A percentile compares a stretch with the other conserved stretches of the same genome.
phyloP scores from a whole-genome alignment of 768 basidiomycete genomes.

The Lactifluus volemus region DNA sequence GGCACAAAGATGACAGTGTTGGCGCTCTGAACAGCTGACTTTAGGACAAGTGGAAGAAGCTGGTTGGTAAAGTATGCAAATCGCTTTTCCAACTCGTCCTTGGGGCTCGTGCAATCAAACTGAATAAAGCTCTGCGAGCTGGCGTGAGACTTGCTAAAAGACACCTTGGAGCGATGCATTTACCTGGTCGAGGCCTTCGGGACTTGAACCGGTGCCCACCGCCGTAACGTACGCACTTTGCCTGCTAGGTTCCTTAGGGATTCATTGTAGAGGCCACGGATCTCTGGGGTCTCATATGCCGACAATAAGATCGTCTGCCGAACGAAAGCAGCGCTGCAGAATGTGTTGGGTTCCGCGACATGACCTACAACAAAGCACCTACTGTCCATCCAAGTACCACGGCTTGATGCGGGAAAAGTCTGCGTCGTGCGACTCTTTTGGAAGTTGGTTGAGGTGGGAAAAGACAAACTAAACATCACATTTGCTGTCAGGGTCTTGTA shows the following conservation, averaged over 20 bases:
- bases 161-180: constrained; percentile 18
- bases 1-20: constrained; percentile 88
- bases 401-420: constrained; percentile 97
- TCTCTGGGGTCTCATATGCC: constrained; percentile 85
- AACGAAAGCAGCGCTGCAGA: constrained; percentile 63
- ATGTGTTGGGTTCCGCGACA: background rate
- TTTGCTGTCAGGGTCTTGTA: background rate
- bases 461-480: constrained; percentile 60
- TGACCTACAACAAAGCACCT: constrained; percentile 27
- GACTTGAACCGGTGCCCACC: constrained; percentile 73
- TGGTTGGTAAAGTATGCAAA: constrained; percentile 84
- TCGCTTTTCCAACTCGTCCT: constrained; percentile 79
- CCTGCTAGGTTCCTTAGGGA: constrained; percentile 77
- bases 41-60: constrained; percentile 75
- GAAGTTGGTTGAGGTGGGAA: constrained; percentile 76
- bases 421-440: constrained; percentile 86
- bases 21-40: constrained; percentile 88
- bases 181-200: constrained; percentile 78
- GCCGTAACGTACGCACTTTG: constrained; percentile 59
- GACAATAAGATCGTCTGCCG: constrained; percentile 88
- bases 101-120: constrained; percentile 63
- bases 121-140: constrained; percentile 51
- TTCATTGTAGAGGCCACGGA: constrained; percentile 67
- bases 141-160: background rate
- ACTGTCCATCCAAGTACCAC: constrained; percentile 97